Evolutionary conservation across 2,329 filamentous ascomycete genomes (phyloP).

Genomic region (Colletotrichum brevisporum): DNA sequence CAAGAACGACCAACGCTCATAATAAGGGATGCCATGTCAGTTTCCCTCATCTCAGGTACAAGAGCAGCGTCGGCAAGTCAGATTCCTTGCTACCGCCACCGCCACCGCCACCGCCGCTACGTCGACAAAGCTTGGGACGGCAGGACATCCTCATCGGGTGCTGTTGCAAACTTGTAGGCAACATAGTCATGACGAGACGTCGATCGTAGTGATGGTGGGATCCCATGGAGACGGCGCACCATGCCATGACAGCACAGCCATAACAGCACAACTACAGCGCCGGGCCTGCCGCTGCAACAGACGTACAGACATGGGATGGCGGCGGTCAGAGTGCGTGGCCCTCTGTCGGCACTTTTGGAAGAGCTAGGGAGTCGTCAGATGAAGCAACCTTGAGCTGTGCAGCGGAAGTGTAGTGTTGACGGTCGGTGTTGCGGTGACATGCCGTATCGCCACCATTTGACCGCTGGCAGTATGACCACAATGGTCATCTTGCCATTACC

Average conservation of each 20-base stretch:
- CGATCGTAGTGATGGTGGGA: slow-evolving; percentile 2
- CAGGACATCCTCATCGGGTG: slow-evolving; percentile 10
- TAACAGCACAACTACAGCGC: slow-evolving; percentile 19
- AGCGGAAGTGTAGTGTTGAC: slow-evolving; percentile 13
- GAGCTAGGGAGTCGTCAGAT: slow-evolving; percentile 20
- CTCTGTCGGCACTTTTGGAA: slow-evolving; percentile 26
- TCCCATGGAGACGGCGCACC: not conserved
- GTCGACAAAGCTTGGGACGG: slow-evolving; percentile 15
- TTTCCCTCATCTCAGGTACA: slow-evolving; percentile 31
- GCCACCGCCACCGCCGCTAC: slow-evolving; percentile 14
- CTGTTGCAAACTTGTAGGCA: not conserved
- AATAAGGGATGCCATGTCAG: slow-evolving; percentile 38
- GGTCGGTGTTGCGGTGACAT: slow-evolving; percentile 18
- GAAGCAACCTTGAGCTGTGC: slow-evolving; percentile 17
- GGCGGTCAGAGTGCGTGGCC: slow-evolving; percentile 8
- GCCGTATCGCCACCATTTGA: slow-evolving; percentile 21
- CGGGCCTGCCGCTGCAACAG: slow-evolving; percentile 9
- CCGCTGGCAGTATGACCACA: not conserved
- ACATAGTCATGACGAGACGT: slow-evolving; percentile 12
- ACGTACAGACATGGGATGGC: slow-evolving; percentile 22
- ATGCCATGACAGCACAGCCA: slow-evolving; percentile 24
- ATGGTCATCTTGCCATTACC: not conserved
- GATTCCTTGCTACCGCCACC: slow-evolving; percentile 12
- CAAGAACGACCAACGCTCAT: slow-evolving; percentile 23
- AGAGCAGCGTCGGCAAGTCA: slow-evolving; percentile 19